phyloP scores from a whole-genome alignment of 768 basidiomycete species.

The Pluteus cervinus region DNA sequence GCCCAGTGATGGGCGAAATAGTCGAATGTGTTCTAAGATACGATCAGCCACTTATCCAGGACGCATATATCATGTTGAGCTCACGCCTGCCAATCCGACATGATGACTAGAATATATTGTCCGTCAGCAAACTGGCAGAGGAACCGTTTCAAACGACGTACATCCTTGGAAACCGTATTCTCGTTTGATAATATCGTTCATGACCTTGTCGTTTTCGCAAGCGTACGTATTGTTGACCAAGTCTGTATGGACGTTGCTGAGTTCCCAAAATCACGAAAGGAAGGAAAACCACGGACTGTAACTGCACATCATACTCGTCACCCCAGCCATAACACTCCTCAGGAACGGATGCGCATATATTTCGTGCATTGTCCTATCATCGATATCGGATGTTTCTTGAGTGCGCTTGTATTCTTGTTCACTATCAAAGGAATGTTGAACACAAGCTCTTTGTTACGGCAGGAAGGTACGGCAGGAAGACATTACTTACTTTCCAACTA shows the following conservation, averaged over 20 bases:
- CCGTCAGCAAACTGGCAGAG: background rate
- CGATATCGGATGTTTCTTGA: conserved; percentile 56
- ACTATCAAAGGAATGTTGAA: conserved; percentile 21
- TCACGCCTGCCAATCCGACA: conserved; percentile 72
- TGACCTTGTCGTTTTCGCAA: conserved; percentile 64
- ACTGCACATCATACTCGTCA: conserved; percentile 70
- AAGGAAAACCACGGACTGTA: conserved; percentile 43
- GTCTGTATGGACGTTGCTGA: conserved; percentile 30
- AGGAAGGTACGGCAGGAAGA: background rate
- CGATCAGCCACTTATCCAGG: background rate
- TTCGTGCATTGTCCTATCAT: conserved; percentile 77
- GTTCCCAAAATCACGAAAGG: background rate
- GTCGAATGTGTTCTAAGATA: conserved; percentile 47
- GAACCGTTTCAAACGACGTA: conserved; percentile 19
- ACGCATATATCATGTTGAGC: conserved; percentile 7
- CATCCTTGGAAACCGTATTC: conserved; percentile 77
- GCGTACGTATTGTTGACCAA: conserved; percentile 66
- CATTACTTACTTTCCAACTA: conserved; percentile 58
- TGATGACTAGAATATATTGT: conserved; percentile 37
- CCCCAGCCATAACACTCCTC: conserved; percentile 68
- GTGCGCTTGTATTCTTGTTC: conserved; percentile 66
- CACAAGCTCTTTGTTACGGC: background rate
- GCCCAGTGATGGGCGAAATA: conserved; percentile 49
- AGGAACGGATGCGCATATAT: conserved; percentile 68
- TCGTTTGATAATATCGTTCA: conserved; percentile 72